These are phyloP conservation scores for Lolium multiflorum DNA, from an alignment of 176 grass and related monocot species.

Conservation along the genomic window DNA sequence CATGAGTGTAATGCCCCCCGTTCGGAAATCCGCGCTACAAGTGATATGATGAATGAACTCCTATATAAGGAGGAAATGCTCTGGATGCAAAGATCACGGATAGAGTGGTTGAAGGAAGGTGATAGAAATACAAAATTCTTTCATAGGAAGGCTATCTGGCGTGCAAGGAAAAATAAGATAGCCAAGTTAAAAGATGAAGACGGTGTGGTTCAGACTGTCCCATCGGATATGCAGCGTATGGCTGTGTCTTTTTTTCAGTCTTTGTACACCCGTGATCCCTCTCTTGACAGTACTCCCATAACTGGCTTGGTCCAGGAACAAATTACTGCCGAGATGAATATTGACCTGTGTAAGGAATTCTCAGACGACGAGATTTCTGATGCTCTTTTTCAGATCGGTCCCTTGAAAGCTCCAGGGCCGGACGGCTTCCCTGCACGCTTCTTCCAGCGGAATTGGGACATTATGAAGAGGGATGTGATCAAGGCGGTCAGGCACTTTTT, in stretches of 20 bases:
- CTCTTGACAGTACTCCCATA: neutral
- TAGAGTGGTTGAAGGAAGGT: too few species aligned
- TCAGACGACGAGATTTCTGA: neutral
- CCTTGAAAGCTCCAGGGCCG: neutral
- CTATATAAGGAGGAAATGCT: too few species aligned
- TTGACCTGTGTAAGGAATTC: neutral
- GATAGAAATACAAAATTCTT: too few species aligned
- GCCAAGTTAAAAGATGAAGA: too few species aligned
- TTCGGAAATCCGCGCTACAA: too few species aligned
- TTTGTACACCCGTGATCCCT: neutral
- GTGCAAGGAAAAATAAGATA: too few species aligned
- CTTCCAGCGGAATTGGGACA: neutral
- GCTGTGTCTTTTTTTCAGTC: neutral
- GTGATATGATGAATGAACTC: too few species aligned
- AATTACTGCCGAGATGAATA: neutral
- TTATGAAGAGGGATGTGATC: neutral
- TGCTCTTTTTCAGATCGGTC: neutral
- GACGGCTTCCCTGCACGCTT: neutral
- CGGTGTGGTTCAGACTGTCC: too few species aligned
- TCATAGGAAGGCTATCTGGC: too few species aligned
- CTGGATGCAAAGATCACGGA: too few species aligned
- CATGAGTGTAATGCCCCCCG: too few species aligned
- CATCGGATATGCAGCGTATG: neutral
- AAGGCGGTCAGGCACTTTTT: neutral
- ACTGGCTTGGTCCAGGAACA: neutral